Base-by-base conservation (phyloP, 768 basidiomycete genomes). In the Vishniacozyma victoriae region DNA sequence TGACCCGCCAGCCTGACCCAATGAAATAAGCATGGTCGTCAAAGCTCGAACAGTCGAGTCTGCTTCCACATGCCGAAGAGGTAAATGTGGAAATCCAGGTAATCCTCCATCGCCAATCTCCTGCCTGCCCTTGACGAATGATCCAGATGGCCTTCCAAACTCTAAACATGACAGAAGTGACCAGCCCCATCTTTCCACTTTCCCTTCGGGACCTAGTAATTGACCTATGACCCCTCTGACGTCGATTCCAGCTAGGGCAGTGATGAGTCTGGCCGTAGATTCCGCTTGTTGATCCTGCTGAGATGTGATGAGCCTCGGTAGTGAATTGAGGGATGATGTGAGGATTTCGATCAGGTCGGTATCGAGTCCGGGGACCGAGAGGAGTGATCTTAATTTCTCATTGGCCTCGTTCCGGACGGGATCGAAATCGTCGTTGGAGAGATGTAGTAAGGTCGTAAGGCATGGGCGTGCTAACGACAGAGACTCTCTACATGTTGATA, bases 181-280 rank as follows among this genome's bases (percentile, higher is more conserved):
- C 84, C 86, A 90, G 3, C 89, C 87, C 93, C 91, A 97, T 68
- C 83, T 83, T 60, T 95, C 89, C 15, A 95, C 81, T 0, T 86
- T 84, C 5, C 89, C 88, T 0, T 75, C 78, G 1, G 89, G 84
- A 3, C 90, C 90, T 1, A 93, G 77, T 4, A 90, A 76, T 46
- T 78, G 79, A 6, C 52, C 56, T 1, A 69, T 65, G 3, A 59
- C 40, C 16, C 64, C 65, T 27, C 41, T 43, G 29, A 33, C n/a
- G 19, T 46, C 35, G 6, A 86, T 72, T 37, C 75, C 72, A 60
- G 88, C 86, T 2, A 86, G 78, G 1, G 86, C 83, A 42, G 80
- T 80, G 39, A 93, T 77, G 54, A 87, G 75, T 5, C 78, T 74
- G 2, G 85, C 80, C 12, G 78, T 73, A 60, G 87, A 83, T 47